phyloP scores from a whole-genome alignment of 148 eudicot genomes.

The Dysphania ambrosioides region DNA sequence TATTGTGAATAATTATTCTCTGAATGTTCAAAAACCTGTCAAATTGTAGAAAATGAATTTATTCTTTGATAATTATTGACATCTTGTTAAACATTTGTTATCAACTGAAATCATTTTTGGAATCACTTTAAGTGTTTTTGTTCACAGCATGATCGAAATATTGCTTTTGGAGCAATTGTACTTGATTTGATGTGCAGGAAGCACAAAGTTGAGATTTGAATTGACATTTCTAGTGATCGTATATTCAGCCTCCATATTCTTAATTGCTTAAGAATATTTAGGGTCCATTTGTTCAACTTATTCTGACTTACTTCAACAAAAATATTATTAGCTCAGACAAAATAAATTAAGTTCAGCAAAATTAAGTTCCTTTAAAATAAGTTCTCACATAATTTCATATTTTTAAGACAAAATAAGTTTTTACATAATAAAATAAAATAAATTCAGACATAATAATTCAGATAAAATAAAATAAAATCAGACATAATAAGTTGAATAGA shows the following conservation, averaged over 20 bases:
- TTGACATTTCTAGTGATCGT: not conserved
- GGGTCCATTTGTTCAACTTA: too few relatives aligned
- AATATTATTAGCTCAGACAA: too few relatives aligned
- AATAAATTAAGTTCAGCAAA: too few relatives aligned
- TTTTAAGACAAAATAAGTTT: too few relatives aligned
- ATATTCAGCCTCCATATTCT: not conserved
- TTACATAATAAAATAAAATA: too few relatives aligned
- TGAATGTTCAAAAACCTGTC: not conserved
- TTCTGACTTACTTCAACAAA: too few relatives aligned
- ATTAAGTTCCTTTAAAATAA: too few relatives aligned
- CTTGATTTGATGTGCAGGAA: not conserved
- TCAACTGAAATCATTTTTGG: not conserved
- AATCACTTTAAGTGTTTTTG: not conserved
- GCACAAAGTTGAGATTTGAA: not conserved
- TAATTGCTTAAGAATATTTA: not conserved
- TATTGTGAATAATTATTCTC: slow-evolving; percentile 1
- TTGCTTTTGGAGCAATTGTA: not conserved
- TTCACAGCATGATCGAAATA: not conserved
- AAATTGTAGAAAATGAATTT: not conserved
- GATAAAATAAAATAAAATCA: too few relatives aligned
- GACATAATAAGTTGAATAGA: too few relatives aligned
- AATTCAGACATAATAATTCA: too few relatives aligned
- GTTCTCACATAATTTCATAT: too few relatives aligned
- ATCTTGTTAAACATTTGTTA: not conserved
- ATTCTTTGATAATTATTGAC: not conserved